These are phyloP conservation scores for Epichloe hybrida DNA, from an alignment of 2,329 filamentous ascomycete species.

Conservation along the genomic window DNA sequence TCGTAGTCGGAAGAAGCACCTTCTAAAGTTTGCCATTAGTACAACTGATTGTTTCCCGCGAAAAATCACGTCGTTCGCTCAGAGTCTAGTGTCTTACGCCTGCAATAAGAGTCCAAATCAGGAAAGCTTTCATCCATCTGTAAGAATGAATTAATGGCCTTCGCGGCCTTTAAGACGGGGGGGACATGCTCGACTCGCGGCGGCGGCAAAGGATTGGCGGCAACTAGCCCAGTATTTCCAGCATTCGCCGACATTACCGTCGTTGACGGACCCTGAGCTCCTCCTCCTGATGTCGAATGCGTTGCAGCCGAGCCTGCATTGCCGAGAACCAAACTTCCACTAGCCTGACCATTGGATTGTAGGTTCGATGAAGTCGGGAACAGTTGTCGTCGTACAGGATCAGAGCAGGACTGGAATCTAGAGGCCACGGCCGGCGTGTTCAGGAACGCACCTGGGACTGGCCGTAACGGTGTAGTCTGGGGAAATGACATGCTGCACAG, in stretches of 20 bases:
- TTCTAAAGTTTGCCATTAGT: slow-evolving; percentile 38
- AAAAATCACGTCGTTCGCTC: neutral
- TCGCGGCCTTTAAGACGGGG: slow-evolving; percentile 69
- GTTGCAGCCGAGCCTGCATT: neutral
- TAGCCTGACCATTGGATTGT: slow-evolving; percentile 6
- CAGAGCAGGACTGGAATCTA: slow-evolving; percentile 29
- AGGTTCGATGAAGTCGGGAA: slow-evolving; percentile 25
- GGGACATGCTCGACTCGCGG: slow-evolving; percentile 40
- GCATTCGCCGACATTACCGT: slow-evolving; percentile 14
- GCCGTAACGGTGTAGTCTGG: slow-evolving; percentile 52
- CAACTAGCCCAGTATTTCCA: slow-evolving; percentile 16
- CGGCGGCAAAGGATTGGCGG: slow-evolving; percentile 25
- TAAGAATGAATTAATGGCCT: slow-evolving; percentile 69
- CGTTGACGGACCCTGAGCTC: slow-evolving; percentile 2
- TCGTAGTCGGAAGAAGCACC: slow-evolving; percentile 90
- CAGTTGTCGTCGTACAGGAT: slow-evolving; percentile 38
- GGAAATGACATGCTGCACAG: slow-evolving; percentile 38
- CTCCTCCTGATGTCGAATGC: neutral
- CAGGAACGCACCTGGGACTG: slow-evolving; percentile 62
- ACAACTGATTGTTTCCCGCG: neutral
- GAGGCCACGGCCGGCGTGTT: slow-evolving; percentile 55
- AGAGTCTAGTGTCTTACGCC: slow-evolving; percentile 46
- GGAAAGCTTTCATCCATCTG: slow-evolving; percentile 68
- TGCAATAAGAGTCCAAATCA: slow-evolving; percentile 78
- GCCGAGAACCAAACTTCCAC: slow-evolving; percentile 8